Percentiles rank a stretch among this genome's conserved stretches.
Evolutionary conservation across 140 eudicot genomes (phyloP).

Genomic region (Anethum foeniculum): DNA sequence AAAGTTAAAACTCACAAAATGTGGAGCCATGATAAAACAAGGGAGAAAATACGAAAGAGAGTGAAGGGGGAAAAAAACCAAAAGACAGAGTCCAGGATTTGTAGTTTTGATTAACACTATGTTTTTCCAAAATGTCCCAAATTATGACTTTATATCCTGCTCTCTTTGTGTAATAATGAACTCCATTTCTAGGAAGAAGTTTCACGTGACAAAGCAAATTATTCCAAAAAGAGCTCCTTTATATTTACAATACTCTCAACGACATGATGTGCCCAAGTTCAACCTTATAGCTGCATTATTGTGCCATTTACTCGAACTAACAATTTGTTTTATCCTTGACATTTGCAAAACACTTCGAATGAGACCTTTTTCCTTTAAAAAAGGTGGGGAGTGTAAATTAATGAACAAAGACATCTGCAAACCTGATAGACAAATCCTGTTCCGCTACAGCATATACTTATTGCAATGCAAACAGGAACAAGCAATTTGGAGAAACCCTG

Average conservation of each 20-base stretch:
- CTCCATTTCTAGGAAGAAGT: neutral
- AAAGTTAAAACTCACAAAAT: neutral
- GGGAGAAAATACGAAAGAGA: neutral
- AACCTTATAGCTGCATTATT: neutral
- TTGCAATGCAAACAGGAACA: slow-evolving; percentile 69
- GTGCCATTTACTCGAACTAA: neutral
- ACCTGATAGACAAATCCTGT: slow-evolving; percentile 95
- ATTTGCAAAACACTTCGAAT: neutral
- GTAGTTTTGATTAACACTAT: neutral
- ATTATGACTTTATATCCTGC: neutral
- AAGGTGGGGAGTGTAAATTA: too few species aligned
- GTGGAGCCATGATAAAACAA: neutral
- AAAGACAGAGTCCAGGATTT: neutral
- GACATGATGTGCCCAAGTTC: neutral
- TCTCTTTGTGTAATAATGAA: neutral
- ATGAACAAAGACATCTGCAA: neutral
- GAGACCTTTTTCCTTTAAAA: neutral
- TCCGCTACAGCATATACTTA: slow-evolving; percentile 88
- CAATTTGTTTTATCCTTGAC: neutral
- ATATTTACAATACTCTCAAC: neutral
- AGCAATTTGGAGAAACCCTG: slow-evolving; percentile 77
- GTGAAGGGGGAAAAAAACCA: neutral
- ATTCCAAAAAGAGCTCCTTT: neutral
- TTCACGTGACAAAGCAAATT: neutral
- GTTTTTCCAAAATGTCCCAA: neutral